A percentile compares a stretch with the other conserved stretches of the same genome.
Evolutionary conservation across 176 grass and related monocot species (phyloP).

Genomic region (Ampelocalamus luodianensis): DNA sequence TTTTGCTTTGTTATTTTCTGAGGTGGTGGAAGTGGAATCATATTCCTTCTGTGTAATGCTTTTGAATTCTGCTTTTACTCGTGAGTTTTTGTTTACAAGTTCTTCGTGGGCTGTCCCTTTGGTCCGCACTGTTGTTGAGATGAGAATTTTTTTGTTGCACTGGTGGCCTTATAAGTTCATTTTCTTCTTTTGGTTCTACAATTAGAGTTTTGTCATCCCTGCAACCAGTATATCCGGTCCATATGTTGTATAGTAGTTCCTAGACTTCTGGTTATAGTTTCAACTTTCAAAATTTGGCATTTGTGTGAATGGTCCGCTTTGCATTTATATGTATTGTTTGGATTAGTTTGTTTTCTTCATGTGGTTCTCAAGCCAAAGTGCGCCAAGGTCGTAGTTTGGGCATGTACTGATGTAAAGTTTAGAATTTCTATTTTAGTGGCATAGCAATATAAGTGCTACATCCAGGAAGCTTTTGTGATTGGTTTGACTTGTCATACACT

Average conservation of each 20-base stretch:
- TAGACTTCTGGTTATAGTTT: background rate
- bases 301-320: background rate
- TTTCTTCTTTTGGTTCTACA: slow-evolving; percentile 19
- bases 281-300: background rate
- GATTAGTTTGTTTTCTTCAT: slow-evolving; percentile 26
- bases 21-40: slow-evolving; percentile 11
- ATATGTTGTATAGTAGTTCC: background rate
- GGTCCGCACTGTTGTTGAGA: background rate
- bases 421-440: slow-evolving; percentile 33
- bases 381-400: slow-evolving; percentile 16
- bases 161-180: slow-evolving; percentile 16
- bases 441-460: slow-evolving; percentile 11
- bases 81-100: slow-evolving; percentile 5
- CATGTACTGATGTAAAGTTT: background rate
- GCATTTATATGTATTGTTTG: background rate
- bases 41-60: background rate
- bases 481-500: background rate
- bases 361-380: background rate
- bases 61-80: slow-evolving; percentile 8
- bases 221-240: background rate
- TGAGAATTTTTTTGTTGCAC: slow-evolving; percentile 25
- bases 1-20: slow-evolving; percentile 9
- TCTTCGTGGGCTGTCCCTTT: background rate
- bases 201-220: slow-evolving; percentile 3
- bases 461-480: background rate